Evolutionary conservation across 1,284 basidiomycete genomes (phyloP), one percentile per base, ranked within the genome.

Genomic region (Puccinia horiana): DNA sequence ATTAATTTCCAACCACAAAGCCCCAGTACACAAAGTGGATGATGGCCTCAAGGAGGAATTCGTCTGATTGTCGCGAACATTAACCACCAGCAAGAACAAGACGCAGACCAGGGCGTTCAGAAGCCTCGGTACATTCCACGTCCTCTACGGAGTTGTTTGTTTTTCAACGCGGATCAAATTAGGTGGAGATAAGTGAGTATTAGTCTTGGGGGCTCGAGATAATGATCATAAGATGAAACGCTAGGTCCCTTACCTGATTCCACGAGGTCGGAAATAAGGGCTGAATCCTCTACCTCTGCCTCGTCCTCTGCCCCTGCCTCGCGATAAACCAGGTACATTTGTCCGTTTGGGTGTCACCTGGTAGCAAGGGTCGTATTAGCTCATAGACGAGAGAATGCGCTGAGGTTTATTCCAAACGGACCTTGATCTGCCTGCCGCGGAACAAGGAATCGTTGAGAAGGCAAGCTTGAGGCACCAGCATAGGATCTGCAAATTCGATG

Each of bases 391-490:
- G 63, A 47, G 14, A 42, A 47, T 40, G 63, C 73, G 74, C 69
- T 83, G 44, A 35, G 54, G 63, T 54, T 82, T 47, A 80, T 20
- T 61, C 1, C 26, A n/a, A 84, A 63, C 89, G 83, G 83, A 94
- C 95, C 89, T 96, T 96, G 87, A 99, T 93, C 86, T 96, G 88
- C 84, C 96, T 91, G 44, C 95, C 95, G 76, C 93, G 91, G 90
- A 99, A 98, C 85, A 96, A 88, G 44, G 93, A 95, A 85, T 98
- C 96, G 88, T 99, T 94, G 89, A 99, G 91, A n/a, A 95, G 92
- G 84, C 96, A 87, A 26, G 97, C 96, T 84, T 95, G 93, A 85
- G 95, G 93, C 81, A 99, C 93, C 84, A 94, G 91, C 81, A 93
- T 92, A n/a, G 95, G 90, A 85, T 98, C 95, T 84, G 97, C 92